Conservation (phyloP, 108 stramenopile species). For the Conticribra guillardii region DNA sequence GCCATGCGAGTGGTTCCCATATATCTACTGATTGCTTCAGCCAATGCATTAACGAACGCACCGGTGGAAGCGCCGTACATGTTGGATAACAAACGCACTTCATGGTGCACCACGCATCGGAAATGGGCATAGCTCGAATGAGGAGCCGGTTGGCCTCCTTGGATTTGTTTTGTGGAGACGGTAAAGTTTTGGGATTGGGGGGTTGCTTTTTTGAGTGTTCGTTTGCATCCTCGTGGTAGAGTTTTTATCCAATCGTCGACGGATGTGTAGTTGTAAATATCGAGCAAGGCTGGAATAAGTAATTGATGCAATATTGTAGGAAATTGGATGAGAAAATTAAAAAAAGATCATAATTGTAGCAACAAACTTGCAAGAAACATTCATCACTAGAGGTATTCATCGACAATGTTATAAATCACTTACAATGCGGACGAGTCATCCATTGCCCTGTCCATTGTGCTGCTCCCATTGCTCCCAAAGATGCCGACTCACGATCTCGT, state of each 20-base stretch:
- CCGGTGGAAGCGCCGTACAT: constrained; percentile 43
- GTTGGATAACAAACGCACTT: constrained; percentile 62
- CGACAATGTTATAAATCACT: no score
- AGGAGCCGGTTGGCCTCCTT: constrained; percentile 64
- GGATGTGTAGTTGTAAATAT: constrained; percentile 53
- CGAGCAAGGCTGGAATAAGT: constrained; percentile 52
- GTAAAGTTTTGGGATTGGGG: constrained; percentile 64
- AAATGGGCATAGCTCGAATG: constrained; percentile 79
- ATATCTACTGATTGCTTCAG: constrained; percentile 69
- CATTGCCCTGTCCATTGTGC: constrained; percentile 76
- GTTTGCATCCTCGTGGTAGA: constrained; percentile 62
- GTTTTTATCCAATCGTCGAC: constrained; percentile 74
- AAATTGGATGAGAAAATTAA: neutral
- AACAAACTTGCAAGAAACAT: neutral
- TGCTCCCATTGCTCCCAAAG: constrained; percentile 77
- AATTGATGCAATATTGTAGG: no score
- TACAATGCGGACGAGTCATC: constrained; percentile 72
- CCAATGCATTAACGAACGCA: constrained; percentile 67
- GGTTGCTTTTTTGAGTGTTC: constrained; percentile 64
- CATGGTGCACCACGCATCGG: constrained; percentile 79
- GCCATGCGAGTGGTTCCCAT: constrained; percentile 77
- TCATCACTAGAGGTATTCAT: no score
- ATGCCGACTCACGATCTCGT: constrained; percentile 63
- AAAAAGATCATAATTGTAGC: neutral
- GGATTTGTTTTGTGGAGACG: constrained; percentile 59